phyloP scores from a whole-genome alignment of 768 basidiomycete genomes.

The Termitomyces sp. region DNA sequence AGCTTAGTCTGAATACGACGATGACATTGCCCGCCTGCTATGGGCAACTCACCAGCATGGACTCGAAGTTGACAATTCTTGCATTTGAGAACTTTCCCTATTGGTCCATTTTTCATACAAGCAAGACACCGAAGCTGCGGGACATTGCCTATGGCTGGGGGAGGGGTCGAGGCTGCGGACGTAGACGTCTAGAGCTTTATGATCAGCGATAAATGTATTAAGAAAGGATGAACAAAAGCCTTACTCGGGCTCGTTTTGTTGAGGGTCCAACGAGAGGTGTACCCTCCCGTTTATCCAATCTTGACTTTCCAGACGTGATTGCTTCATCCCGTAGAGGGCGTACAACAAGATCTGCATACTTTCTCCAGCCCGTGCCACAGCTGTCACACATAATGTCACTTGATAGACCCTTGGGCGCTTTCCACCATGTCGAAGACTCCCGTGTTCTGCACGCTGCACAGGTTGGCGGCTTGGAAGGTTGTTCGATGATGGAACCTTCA shows the following conservation, averaged over 20 bases:
- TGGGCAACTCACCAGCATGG: conserved; percentile 59
- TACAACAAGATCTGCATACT: conserved; percentile 86
- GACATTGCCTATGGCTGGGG: conserved; percentile 45
- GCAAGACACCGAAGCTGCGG: conserved; percentile 69
- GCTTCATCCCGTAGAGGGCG: conserved; percentile 67
- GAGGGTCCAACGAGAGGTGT: conserved; percentile 40
- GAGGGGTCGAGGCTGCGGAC: conserved; percentile 55
- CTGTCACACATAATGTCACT: conserved; percentile 77
- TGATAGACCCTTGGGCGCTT: conserved; percentile 80
- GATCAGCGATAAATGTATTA: background rate
- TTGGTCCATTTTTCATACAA: conserved; percentile 70
- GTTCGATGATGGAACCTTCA: conserved; percentile 68
- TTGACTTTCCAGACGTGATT: conserved; percentile 44
- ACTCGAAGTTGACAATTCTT: conserved; percentile 71
- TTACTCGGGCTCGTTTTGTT: conserved; percentile 39
- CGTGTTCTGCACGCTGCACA: conserved; percentile 86
- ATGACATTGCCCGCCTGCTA: background rate
- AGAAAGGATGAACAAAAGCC: conserved; percentile 7
- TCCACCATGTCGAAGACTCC: conserved; percentile 84
- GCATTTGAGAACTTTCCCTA: conserved; percentile 77
- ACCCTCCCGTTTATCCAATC: conserved; percentile 60
- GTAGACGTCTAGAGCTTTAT: conserved; percentile 34
- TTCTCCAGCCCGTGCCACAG: conserved; percentile 87
- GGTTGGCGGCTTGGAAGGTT: conserved; percentile 46
- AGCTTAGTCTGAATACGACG: background rate